Evolutionary conservation across 768 basidiomycete genomes (phyloP).

Genomic region (Tylopilus subfusipes): DNA sequence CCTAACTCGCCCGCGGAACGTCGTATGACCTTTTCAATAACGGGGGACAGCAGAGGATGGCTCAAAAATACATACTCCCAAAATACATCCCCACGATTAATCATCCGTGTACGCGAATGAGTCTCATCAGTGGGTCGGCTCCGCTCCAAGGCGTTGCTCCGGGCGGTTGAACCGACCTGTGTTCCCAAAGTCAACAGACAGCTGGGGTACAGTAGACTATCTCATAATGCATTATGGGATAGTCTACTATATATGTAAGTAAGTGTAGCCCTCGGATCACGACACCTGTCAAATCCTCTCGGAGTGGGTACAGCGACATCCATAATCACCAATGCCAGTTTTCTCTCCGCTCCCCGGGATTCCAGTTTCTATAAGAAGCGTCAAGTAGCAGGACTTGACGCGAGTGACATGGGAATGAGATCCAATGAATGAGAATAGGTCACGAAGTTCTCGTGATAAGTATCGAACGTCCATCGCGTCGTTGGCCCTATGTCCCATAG

Average conservation of each 20-base stretch:
- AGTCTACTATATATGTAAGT: no score
- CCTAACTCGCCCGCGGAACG: neutral
- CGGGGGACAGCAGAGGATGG: neutral
- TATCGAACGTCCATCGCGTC: neutral
- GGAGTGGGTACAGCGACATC: neutral
- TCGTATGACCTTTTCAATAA: neutral
- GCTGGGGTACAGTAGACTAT: no score
- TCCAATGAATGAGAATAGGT: neutral
- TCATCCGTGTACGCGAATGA: neutral
- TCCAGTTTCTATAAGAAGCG: neutral
- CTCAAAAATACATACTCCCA: neutral
- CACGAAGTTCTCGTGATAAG: neutral
- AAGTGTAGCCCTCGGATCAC: neutral
- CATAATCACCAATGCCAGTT: neutral
- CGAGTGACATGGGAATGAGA: neutral
- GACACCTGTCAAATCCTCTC: neutral
- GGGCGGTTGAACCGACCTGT: neutral
- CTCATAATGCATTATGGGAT: no score
- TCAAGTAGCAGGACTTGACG: neutral
- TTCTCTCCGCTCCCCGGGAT: neutral
- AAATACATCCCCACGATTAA: neutral
- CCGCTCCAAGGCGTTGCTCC: neutral
- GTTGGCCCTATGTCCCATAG: neutral
- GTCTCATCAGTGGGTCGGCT: neutral
- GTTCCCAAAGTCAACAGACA: conserved; percentile 3